Evolutionary conservation across 345 rosid species (phyloP).

Genomic region (Litchi chinensis): DNA sequence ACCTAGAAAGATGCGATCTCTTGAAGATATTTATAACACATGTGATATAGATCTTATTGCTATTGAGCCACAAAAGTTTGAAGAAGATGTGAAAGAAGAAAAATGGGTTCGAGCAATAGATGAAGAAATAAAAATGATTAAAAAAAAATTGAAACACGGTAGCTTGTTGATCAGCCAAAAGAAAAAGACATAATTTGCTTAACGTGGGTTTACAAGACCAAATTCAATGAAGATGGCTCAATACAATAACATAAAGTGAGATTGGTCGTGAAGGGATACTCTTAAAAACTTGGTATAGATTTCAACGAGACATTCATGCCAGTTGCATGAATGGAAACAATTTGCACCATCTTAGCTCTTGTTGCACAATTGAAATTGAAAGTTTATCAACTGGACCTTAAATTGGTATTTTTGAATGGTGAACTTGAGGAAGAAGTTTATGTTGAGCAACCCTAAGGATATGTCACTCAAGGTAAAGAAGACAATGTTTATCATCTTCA

Average conservation of each 20-base stretch:
- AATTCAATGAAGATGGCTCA: background rate
- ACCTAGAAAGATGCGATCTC: background rate
- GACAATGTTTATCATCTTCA: background rate
- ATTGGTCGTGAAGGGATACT: background rate
- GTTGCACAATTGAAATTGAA: background rate
- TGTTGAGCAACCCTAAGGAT: background rate
- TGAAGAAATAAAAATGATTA: conserved; percentile 2
- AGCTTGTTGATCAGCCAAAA: background rate
- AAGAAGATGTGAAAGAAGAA: background rate
- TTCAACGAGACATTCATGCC: background rate
- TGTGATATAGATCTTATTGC: background rate
- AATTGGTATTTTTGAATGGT: background rate
- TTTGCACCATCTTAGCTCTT: background rate
- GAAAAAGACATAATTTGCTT: background rate
- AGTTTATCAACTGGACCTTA: conserved; percentile 3
- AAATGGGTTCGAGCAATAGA: background rate
- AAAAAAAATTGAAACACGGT: conserved; percentile 1
- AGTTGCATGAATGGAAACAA: background rate
- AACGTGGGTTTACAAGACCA: background rate
- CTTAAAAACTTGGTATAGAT: background rate
- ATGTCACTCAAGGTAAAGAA: background rate
- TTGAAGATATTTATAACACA: background rate
- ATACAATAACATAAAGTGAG: background rate
- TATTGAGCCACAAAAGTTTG: background rate
- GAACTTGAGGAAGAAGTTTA: background rate